Evolutionary conservation across 352 stramenopile species (phyloP).

Genomic region (Phytophthora vignae): DNA sequence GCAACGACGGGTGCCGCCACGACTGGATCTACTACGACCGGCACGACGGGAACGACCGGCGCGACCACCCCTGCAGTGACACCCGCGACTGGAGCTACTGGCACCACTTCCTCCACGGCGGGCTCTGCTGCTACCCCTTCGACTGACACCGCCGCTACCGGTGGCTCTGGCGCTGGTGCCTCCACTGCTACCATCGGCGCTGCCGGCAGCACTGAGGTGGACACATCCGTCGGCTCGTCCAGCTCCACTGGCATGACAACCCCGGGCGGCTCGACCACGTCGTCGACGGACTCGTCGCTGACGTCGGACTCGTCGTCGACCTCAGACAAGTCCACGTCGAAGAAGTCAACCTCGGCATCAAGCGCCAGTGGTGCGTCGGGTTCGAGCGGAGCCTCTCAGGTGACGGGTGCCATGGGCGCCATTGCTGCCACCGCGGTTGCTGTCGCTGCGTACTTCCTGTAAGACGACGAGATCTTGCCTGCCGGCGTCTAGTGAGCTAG

Average conservation of each 20-base stretch:
- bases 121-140: background rate
- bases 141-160: background rate
- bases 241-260: conserved; percentile 1
- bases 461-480: background rate
- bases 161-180: conserved; percentile 5
- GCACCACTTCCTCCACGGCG: background rate
- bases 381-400: conserved; percentile 26
- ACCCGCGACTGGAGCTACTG: conserved; percentile 4
- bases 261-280: conserved; percentile 3
- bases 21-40: conserved; percentile 5
- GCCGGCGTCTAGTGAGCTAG: too few relatives aligned
- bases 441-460: conserved; percentile 32
- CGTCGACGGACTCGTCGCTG: conserved; percentile 18
- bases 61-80: background rate
- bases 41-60: background rate
- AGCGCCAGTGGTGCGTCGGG: conserved; percentile 15
- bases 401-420: conserved; percentile 18
- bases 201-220: conserved; percentile 1
- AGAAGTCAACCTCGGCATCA: conserved; percentile 12
- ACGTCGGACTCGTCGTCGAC: conserved; percentile 16
- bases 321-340: conserved; percentile 3
- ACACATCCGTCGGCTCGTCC: conserved; percentile 20
- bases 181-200: conserved; percentile 3
- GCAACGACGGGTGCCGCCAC: background rate
- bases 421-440: conserved; percentile 13